These are phyloP conservation scores for Pisolithus sp. DNA, from an alignment of 768 basidiomycete species.

Conservation along the genomic window DNA sequence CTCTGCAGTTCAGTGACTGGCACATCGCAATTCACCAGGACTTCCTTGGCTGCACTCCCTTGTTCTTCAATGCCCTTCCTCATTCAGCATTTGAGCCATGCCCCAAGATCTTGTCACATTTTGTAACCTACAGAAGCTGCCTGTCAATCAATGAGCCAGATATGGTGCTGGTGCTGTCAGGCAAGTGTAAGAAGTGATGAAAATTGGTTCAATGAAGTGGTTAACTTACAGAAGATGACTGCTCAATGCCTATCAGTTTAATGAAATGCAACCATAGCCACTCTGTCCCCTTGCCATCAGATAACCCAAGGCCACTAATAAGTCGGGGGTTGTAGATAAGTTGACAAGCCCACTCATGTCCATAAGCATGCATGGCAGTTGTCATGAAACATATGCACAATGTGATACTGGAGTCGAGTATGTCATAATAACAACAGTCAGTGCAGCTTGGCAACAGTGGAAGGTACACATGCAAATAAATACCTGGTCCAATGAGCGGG, in stretches of 20 bases:
- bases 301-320: not conserved
- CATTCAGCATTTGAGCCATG: conserved; percentile 24
- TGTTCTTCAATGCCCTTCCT: conserved; percentile 14
- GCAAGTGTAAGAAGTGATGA: not conserved
- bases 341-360: conserved; percentile 30
- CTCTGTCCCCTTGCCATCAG: conserved; percentile 7
- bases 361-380: conserved; percentile 35
- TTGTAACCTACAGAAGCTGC: conserved; percentile 20
- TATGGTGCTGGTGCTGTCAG: conserved; percentile 15
- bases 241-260: conserved; percentile 29
- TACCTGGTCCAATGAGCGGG: too few species aligned
- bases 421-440: too few species aligned
- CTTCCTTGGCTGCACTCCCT: not conserved
- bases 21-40: not conserved
- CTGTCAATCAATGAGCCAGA: conserved; percentile 33
- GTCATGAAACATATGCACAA: conserved; percentile 26
- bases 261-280: conserved; percentile 28
- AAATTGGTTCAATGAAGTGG: not conserved
- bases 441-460: too few species aligned
- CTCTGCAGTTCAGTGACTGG: not conserved
- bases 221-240: conserved; percentile 27
- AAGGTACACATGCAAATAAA: too few species aligned
- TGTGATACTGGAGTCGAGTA: not conserved
- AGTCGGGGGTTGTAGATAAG: conserved; percentile 3
- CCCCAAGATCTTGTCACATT: conserved; percentile 24